Base-by-base conservation (phyloP, 139 green algal genomes). In the Prasinococcaceae sp. region DNA sequence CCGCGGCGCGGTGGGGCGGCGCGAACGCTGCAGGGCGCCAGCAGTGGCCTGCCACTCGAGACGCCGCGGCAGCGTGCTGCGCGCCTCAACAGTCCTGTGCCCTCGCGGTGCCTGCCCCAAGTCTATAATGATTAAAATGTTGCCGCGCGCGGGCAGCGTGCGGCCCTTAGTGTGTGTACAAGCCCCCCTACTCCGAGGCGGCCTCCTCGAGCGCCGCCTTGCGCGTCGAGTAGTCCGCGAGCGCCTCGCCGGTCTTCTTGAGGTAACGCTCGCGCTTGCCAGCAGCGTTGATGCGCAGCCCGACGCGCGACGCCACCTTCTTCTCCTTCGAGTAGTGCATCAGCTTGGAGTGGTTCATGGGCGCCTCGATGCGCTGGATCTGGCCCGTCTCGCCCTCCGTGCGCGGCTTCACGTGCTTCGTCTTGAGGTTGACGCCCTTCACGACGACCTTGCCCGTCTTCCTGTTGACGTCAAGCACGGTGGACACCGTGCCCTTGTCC, bases 301-400 rank as follows among this genome's bases (percentile, higher is more conserved):
- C 85, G 12, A 94, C 55, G 33, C 77, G 59, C 22, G 37, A 61
- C 6, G 44, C 22, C 22, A 74, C 64, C 50, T 81, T 52, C 66
- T 86, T 56, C 49, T 73, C 49, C 46, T 84, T 80, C 28, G 74
- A 89, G 58, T 86, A 97, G 56, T 85, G 78, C 75, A 90, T 88
- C 24, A 95, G 92, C 60, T 99, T 99, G 37, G 78, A 92, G 66
- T 92, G 82, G 68, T 95, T 80, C 28, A 99, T 80, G 9, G 88
- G 84, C 25, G 74, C 82, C 75, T 95, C 86, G 41, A 63, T 58
- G 29, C 66, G 61, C 54, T 82, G 69, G 17, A 92, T 89, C 51
- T 85, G 66, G 10, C 88, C 74, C 1, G 59, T 60, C 74, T 96
- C 86, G 6, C 79, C 80, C 61, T 92, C 66, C 20, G 45, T 50